Percentiles rank a stretch among this genome's conserved stretches.
Evolutionary conservation across 2,329 filamentous ascomycete genomes (phyloP).

Genomic region (Ophiosphaerella narmari): DNA sequence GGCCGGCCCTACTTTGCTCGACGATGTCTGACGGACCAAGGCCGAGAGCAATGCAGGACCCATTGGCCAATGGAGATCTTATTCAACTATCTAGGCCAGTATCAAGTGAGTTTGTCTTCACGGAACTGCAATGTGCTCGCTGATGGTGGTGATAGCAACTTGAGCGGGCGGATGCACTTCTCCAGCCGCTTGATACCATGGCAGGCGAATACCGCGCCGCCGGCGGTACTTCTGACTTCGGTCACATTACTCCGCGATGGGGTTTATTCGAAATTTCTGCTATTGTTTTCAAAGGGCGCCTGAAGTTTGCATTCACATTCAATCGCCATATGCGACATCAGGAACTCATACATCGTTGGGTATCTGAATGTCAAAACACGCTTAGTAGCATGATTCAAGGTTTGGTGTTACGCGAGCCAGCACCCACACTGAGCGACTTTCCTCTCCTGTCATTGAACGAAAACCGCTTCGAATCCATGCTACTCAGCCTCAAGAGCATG

Average conservation of each 20-base stretch:
- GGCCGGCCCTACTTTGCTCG: constrained; percentile 54
- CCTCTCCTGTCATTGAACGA: constrained; percentile 53
- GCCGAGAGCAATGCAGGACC: constrained; percentile 33
- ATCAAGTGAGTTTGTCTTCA: constrained; percentile 47
- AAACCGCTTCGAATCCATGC: constrained; percentile 46
- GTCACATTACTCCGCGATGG: constrained; percentile 51
- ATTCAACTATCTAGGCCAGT: constrained; percentile 61
- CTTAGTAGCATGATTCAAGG: constrained; percentile 38
- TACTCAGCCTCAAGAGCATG: constrained; percentile 45
- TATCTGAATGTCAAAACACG: constrained; percentile 44
- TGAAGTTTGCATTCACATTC: constrained; percentile 58
- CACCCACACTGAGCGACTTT: constrained; percentile 52
- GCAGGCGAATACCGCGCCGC: constrained; percentile 53
- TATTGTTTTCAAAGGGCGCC: constrained; percentile 51
- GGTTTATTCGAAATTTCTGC: constrained; percentile 59
- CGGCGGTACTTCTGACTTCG: constrained; percentile 53
- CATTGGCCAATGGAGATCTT: constrained; percentile 61
- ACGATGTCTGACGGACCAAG: constrained; percentile 35
- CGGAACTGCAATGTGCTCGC: neutral
- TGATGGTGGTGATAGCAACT: constrained; percentile 49
- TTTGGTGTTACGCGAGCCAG: constrained; percentile 28
- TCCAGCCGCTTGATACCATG: constrained; percentile 51
- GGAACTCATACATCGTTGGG: constrained; percentile 50
- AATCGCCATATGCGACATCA: constrained; percentile 56
- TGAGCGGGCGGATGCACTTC: constrained; percentile 51